phyloP scores from a whole-genome alignment of 495 filamentous ascomycete genomes.

The Neurospora terricola region DNA sequence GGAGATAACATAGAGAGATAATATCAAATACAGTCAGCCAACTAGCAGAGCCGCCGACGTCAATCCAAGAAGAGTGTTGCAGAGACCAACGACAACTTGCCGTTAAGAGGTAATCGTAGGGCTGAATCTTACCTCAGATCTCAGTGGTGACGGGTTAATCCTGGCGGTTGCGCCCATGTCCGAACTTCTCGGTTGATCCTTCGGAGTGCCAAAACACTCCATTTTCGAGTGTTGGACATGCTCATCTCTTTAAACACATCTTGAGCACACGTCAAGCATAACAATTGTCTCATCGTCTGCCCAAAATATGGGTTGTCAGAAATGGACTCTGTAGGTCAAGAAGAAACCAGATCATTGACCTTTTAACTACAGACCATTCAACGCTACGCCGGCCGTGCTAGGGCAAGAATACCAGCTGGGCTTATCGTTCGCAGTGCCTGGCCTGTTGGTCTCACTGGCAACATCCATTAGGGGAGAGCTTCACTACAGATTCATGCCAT shows the following conservation, averaged over 20 bases:
- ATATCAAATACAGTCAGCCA: neutral
- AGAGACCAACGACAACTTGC: neutral
- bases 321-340: neutral
- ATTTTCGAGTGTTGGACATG: neutral
- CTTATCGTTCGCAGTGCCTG: neutral
- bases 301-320: neutral
- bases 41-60: neutral
- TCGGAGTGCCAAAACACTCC: neutral
- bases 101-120: neutral
- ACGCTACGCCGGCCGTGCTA: neutral
- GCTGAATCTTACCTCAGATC: neutral
- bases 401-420: neutral
- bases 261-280: neutral
- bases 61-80: neutral
- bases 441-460: neutral
- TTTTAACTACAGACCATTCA: neutral
- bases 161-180: neutral
- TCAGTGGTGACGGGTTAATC: neutral
- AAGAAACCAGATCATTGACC: neutral
- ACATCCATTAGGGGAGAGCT: neutral
- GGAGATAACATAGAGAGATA: neutral
- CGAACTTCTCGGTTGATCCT: neutral
- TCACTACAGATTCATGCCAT: neutral
- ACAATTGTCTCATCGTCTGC: neutral
- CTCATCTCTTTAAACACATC: neutral